Base-by-base conservation (phyloP, 345 rosid genomes). In the Erysimum cheiranthoides region DNA sequence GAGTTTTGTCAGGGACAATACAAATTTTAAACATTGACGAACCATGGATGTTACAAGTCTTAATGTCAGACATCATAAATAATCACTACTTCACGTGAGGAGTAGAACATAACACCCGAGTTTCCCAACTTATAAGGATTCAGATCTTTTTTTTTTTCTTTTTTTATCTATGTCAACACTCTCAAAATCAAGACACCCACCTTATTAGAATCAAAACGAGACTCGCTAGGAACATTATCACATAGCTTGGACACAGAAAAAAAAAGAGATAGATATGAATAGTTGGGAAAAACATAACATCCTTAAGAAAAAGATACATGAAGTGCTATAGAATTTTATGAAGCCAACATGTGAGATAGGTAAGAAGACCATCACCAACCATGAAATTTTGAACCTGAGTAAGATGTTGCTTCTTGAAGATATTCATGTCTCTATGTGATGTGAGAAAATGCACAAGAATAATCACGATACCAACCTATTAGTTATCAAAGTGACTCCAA, bases 381-480 rank as follows among this genome's bases (percentile, higher is more conserved):
- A 45, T 45, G 18, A n/a, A 2, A 45, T 45, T 14, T 6, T 45
- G 49, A 45, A 45, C 4, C 50, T 16, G 50, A 45, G 3, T 45
- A n/a, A 45, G 50, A n/a, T 45, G 18, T 45, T 45, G 50, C 50
- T n/a, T 45, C 50, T n/a, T 45, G 50, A n/a, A 45, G 50, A 45
- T n/a, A 18, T n/a, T 45, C 50, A n/a, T 45, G 50, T 45, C 8
- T 40, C 45, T 40, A 5, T n/a, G 50, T 45, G 50, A 45, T 45
- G 21, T 6, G 50, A 45, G 50, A 45, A 45, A n/a, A 45, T n/a
- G 9, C 50, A 45, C 50, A n/a, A 45, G 21, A 14, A 45, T 45
- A 14, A 45, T 45, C 50, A 45, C 9, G 17, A 45, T 6, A n/a
- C 50, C 50, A 45, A 6, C 50, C 50, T 45, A 45, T n/a, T 45